A percentile compares a stretch with the other conserved stretches of the same genome.
Evolutionary conservation across 192 early-diverging fungal genomes (phyloP).

Genomic region (Coemansia sp.): DNA sequence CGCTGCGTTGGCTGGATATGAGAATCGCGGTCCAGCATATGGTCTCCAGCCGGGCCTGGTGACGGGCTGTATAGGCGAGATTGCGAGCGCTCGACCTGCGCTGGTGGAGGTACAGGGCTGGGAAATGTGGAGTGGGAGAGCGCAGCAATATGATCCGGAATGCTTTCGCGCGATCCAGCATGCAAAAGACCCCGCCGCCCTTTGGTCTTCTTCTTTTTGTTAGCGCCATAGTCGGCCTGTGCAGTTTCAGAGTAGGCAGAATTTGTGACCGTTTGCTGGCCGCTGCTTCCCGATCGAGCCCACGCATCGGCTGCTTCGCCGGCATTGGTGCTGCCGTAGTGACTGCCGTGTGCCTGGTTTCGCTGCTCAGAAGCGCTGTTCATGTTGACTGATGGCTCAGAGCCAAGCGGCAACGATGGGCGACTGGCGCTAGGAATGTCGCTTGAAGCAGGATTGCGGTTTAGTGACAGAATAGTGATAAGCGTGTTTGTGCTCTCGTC

Average conservation of each 20-base stretch:
- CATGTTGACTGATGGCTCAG: not conserved
- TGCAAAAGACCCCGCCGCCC: slow-evolving; percentile 36
- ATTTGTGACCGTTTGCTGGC: not conserved
- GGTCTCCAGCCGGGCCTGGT: slow-evolving; percentile 7
- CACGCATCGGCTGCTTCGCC: slow-evolving; percentile 10
- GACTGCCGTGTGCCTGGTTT: slow-evolving; percentile 4
- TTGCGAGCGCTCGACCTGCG: slow-evolving; percentile 28
- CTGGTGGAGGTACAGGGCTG: slow-evolving; percentile 38
- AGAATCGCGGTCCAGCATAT: slow-evolving; percentile 7
- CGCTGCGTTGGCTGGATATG: slow-evolving; percentile 22
- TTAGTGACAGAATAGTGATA: slow-evolving; percentile 50
- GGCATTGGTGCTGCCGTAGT: slow-evolving; percentile 13
- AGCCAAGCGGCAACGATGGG: slow-evolving; percentile 28
- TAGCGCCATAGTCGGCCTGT: not conserved
- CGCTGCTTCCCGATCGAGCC: slow-evolving; percentile 14
- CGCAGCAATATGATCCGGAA: slow-evolving; percentile 49
- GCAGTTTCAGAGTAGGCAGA: not conserved
- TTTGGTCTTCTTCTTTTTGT: slow-evolving; percentile 26
- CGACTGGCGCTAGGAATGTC: slow-evolving; percentile 14
- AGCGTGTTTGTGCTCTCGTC: slow-evolving; percentile 48
- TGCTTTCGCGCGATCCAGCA: slow-evolving; percentile 43
- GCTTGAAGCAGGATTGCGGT: slow-evolving; percentile 20
- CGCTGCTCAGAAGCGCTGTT: slow-evolving; percentile 14
- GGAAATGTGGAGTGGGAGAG: slow-evolving; percentile 54
- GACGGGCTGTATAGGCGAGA: slow-evolving; percentile 24